Percentiles rank a stretch among this genome's conserved stretches.
These are phyloP conservation scores for Bipolaris zeicola DNA, from an alignment of 2,329 filamentous ascomycete species.

Conservation along the genomic window DNA sequence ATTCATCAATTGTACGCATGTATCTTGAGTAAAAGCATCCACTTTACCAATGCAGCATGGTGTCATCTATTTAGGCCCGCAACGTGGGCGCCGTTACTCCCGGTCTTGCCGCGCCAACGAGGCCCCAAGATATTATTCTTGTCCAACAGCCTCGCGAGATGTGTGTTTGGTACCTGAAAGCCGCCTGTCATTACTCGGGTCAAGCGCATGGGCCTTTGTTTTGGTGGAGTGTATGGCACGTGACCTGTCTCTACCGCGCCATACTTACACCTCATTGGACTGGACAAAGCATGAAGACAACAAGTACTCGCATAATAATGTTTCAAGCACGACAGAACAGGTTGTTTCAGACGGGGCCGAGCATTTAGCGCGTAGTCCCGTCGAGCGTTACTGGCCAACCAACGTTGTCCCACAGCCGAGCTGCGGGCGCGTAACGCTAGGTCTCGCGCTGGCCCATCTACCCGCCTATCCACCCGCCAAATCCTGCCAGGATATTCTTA, in stretches of 20 bases:
- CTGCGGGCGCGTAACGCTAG: constrained; percentile 27
- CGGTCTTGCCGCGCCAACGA: background rate
- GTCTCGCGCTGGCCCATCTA: constrained; percentile 19
- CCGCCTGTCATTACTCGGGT: background rate
- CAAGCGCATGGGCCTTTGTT: background rate
- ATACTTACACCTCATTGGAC: constrained; percentile 6
- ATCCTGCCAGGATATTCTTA: constrained; percentile 22
- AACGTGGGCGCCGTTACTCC: background rate
- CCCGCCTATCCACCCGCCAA: constrained; percentile 15
- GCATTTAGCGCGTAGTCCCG: constrained; percentile 16
- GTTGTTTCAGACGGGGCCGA: constrained; percentile 18
- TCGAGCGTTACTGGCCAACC: constrained; percentile 22
- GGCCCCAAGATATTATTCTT: background rate
- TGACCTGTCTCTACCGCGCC: background rate
- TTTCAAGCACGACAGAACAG: constrained; percentile 21
- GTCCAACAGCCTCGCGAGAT: background rate
- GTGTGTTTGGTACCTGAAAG: background rate
- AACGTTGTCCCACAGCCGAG: constrained; percentile 23
- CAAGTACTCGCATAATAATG: constrained; percentile 9
- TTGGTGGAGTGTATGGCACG: constrained; percentile 1
- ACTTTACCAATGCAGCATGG: background rate
- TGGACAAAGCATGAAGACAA: constrained; percentile 6
- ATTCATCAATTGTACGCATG: background rate
- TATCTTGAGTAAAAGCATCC: background rate
- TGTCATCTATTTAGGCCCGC: background rate